Base-by-base conservation (phyloP, 192 early-diverging fungal genomes). In the Backusella liffmaniae region DNA sequence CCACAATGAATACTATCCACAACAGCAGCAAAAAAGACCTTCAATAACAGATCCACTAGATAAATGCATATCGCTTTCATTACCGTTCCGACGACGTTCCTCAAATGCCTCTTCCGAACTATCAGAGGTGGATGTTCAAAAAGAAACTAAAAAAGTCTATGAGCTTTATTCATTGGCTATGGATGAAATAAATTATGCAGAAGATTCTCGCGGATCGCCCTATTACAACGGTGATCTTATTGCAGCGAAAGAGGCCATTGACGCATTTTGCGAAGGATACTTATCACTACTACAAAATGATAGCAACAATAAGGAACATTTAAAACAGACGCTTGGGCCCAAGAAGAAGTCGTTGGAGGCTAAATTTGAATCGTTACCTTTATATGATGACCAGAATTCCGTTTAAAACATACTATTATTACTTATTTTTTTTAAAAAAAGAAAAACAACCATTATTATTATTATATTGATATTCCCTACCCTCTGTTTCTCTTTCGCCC, bases 151-250 rank as follows among this genome's bases (percentile, higher is more conserved):
- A 21, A 65, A 41, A 15, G 15, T 74, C 42, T 66, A 74, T 18
- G 65, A 66, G 16, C 62, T 74, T 1, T 67, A 74, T 67, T 26
- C 35, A 42, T 34, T 66, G 23, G 73, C 73, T 42, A 32, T 67
- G 37, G 73, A 74, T 46, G 73, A 73, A 56, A 56, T 73, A 36
- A 39, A 39, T 62, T 84, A 81, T 70, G 83, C 83, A 71, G 83
- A 84, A 39, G 83, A 84, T 42, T 79, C 83, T n/a, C 83, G 83
- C 41, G 83, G 83, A 76, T 79, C 83, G 0, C 79, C 80, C 4
- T 84, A 84, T 32, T 84, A 84, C 62, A 78, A 77, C 39, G 83
- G 80, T 21, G 83, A 84, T 72, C 80, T 76, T 65, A 80, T 78
- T 30, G 68, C 79, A 16, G 83, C 83, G n/a, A 76, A 77, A 13